Conservation (phyloP, 768 basidiomycete species). For the Porphyrellus cyaneotinctus region DNA sequence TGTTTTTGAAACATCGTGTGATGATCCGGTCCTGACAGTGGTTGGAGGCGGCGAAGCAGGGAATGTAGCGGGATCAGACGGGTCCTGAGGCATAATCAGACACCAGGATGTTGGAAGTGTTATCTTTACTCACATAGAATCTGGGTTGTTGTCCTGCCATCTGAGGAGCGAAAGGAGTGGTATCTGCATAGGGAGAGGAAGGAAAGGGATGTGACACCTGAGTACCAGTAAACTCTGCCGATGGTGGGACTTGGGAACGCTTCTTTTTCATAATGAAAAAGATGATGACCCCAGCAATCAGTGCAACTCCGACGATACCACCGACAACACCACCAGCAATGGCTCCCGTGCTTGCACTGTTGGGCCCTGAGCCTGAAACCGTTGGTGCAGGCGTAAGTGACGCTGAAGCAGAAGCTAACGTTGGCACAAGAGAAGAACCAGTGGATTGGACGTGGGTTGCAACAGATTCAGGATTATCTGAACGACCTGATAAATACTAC, state of each 20-base stretch:
- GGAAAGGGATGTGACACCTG: not conserved
- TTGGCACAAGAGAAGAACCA: constrained; percentile 2
- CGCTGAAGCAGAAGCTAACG: constrained; percentile 16
- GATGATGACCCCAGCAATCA: constrained; percentile 36
- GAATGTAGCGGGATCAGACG: constrained; percentile 37
- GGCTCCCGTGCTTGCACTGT: constrained; percentile 41
- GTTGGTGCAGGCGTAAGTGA: constrained; percentile 14
- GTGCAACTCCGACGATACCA: constrained; percentile 50
- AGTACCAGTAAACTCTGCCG: constrained; percentile 9
- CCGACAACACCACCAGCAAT: constrained; percentile 64
- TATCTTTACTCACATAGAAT: constrained; percentile 27
- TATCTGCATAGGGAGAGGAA: constrained; percentile 5
- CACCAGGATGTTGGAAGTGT: not conserved
- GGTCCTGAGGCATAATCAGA: constrained; percentile 26
- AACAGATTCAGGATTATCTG: constrained; percentile 44
- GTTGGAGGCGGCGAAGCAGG: constrained; percentile 26
- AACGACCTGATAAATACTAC: not conserved
- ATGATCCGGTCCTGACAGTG: constrained; percentile 7
- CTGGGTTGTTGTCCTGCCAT: constrained; percentile 21
- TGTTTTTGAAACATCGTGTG: constrained; percentile 3
- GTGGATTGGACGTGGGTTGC: constrained; percentile 33
- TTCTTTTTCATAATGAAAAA: constrained; percentile 37
- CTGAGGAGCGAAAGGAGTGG: constrained; percentile 12
- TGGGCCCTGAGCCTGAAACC: constrained; percentile 7
- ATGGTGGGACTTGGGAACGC: constrained; percentile 21